A percentile compares a stretch with the other conserved stretches of the same genome.
These are phyloP conservation scores for Sugiyamaella marilandica DNA, from an alignment of 805 yeast species.

Conservation along the genomic window DNA sequence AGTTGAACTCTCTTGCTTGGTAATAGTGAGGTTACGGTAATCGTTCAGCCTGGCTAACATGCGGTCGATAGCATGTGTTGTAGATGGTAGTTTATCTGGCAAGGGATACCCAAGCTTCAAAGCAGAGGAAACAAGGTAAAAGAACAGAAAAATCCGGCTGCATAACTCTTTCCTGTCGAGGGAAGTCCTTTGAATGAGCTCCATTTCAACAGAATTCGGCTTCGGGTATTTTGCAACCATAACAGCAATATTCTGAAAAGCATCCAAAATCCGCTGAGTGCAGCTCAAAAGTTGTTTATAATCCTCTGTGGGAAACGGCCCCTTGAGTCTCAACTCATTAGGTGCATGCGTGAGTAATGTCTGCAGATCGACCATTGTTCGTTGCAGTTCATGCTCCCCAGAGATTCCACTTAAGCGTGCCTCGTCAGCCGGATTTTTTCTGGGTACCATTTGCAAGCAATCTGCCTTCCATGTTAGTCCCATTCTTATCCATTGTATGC, in stretches of 20 bases:
- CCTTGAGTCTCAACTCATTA: conserved; percentile 68
- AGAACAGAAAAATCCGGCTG: conserved; percentile 65
- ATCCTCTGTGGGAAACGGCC: conserved; percentile 54
- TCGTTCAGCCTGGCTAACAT: conserved; percentile 61
- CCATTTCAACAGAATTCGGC: conserved; percentile 49
- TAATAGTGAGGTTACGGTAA: conserved; percentile 41
- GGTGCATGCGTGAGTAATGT: conserved; percentile 64
- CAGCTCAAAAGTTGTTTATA: conserved; percentile 49
- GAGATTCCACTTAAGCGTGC: conserved; percentile 25
- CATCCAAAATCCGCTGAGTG: conserved; percentile 65
- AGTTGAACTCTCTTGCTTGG: conserved; percentile 22
- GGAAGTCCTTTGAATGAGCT: conserved; percentile 46
- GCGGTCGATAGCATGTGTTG: conserved; percentile 67
- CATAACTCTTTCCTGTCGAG: conserved; percentile 63
- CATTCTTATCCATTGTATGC: conserved; percentile 70
- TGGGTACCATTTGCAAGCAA: conserved; percentile 41
- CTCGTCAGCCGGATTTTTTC: conserved; percentile 8
- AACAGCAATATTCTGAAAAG: conserved; percentile 67
- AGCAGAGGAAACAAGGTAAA: conserved; percentile 62
- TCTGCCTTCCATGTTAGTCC: conserved; percentile 79
- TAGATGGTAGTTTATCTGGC: conserved; percentile 72
- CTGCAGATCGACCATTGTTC: conserved; percentile 56
- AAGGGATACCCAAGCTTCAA: conserved; percentile 70
- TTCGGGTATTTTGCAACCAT: conserved; percentile 60
- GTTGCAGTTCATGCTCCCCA: conserved; percentile 42